Evolutionary conservation across 2,329 filamentous ascomycete species (phyloP), one percentile per base, ranked within the genome.

Genomic region (Penicillium palitans): DNA sequence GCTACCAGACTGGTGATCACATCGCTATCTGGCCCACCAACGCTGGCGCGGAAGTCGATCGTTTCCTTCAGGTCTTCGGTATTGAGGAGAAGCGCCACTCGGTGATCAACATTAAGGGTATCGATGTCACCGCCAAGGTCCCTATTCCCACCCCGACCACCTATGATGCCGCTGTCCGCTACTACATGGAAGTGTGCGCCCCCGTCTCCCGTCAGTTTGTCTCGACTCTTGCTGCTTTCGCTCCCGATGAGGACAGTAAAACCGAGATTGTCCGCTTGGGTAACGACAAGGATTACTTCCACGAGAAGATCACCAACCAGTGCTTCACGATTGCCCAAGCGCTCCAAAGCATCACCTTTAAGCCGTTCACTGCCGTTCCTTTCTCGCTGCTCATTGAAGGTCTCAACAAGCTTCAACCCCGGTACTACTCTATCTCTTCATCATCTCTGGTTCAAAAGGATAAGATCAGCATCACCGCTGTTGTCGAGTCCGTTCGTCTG

Each of bases 381-480:
- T 98, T 99, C 79, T 96, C 95, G 9, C 87, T 93, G 68, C 87
- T 98, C 68, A 92, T 99, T 66, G 95, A 99, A 81, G 90, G 91
- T 65, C 78, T 99, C 61, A 90, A 88, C 78, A 98, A 97, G 82
- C 87, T 99, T 57, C 95, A 99, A 77, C 93, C 95, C 40, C 91
- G 95, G 50, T 99, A 98, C 83, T 99, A 99, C 81, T 99, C 96
- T 50, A 99, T 99, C 76, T 99, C 95, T 2, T 99, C 96, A 1
- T 98, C 95, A 0, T 97, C 95, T 7, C 76, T 92, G 9, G 93
- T 96, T 17, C 93, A 99, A 74, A 93, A 95, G 74, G 88, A 96
- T 78, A 93, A 92, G 80, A 92, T 99, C 66, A 91, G 95, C 60
- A 90, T 99, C 70, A 99, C 95, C 17, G 93, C 93, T 57, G 89